phyloP scores from a whole-genome alignment of 768 basidiomycete genomes.

The Lactarius hengduanensis region DNA sequence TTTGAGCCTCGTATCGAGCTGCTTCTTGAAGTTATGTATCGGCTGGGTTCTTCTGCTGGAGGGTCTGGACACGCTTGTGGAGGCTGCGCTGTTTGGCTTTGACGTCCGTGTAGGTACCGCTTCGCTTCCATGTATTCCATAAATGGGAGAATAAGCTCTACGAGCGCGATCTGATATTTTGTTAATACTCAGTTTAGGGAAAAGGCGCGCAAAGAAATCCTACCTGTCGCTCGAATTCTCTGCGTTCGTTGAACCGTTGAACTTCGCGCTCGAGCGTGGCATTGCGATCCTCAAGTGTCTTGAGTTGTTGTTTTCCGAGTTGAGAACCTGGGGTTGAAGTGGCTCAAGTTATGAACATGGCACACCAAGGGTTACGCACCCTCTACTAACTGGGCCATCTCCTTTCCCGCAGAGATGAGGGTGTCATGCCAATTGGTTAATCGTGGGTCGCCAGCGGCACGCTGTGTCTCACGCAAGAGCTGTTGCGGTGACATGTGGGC shows the following conservation, averaged over 20 bases:
- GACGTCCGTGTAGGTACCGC: constrained; percentile 44
- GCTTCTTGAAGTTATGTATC: constrained; percentile 55
- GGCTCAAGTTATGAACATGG: neutral
- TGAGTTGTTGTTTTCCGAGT: constrained; percentile 53
- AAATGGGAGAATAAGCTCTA: constrained; percentile 68
- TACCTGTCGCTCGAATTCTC: constrained; percentile 65
- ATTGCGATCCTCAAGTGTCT: constrained; percentile 68
- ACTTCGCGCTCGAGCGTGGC: constrained; percentile 79
- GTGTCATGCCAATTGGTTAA: constrained; percentile 80
- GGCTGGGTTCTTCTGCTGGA: constrained; percentile 68
- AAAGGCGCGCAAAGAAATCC: constrained; percentile 15
- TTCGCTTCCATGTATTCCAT: constrained; percentile 63
- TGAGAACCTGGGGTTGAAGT: constrained; percentile 42
- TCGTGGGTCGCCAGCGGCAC: constrained; percentile 80
- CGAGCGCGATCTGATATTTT: constrained; percentile 55
- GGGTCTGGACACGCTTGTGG: constrained; percentile 47
- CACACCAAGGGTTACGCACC: too few relatives aligned
- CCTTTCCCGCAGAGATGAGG: constrained; percentile 65
- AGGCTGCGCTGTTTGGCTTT: constrained; percentile 52
- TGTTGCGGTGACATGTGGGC: constrained; percentile 85
- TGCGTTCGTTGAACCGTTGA: constrained; percentile 69
- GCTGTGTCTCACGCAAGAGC: constrained; percentile 84
- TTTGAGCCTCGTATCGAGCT: constrained; percentile 27
- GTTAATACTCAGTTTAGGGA: neutral
- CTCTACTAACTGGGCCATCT: constrained; percentile 51